Evolutionary conservation across 2,329 filamentous ascomycete genomes (phyloP), one percentile per base, ranked within the genome.

Genomic region (Neofusicoccum sp.): DNA sequence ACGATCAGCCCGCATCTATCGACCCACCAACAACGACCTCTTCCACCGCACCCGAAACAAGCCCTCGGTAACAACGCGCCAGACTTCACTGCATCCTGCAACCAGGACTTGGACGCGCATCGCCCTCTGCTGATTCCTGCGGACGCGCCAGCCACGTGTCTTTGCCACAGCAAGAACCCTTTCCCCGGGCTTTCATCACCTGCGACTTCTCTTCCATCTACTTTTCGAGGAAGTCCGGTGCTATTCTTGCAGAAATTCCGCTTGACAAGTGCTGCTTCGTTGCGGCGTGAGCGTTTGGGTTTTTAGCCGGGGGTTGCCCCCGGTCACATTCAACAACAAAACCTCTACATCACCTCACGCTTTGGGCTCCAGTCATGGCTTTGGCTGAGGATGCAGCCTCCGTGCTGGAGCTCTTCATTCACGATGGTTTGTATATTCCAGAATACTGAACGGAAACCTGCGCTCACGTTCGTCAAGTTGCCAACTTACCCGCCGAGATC

Each of bases 401-500:
- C 67, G 87, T 93, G 71, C 85, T 93, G 69, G 90, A 94, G 75
- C 89, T 93, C 75, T 93, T 90, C 82, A 86, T 89, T 80, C 77
- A 89, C 70, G 86, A 89, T 81, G 85, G 83, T 83, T 73, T 62
- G 71, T 16, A n/a, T 41, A 52, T 29, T 36, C 29, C 29, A 22
- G 3, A 12, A 12, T 1, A 29, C 8, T 2, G 12, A 9, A 34
- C 2, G 37, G 12, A 3, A 29, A 54, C 31, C 31, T 31, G 39
- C 36, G 8, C 49, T 62, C 9, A 64, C n/a, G 22, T 6, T 28
- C 7, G 9, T 29, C 4, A 65, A 82, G 89, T 90, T 22, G 87
- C 90, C 70, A 95, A 95, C 71, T 83, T 94, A 33, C 91, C 91
- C 66, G 89, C 91, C 66, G 91, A 95, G 77, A 88, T 95, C 64